Evolutionary conservation across 305 asterid species (phyloP).

Genomic region (Withania somnifera): DNA sequence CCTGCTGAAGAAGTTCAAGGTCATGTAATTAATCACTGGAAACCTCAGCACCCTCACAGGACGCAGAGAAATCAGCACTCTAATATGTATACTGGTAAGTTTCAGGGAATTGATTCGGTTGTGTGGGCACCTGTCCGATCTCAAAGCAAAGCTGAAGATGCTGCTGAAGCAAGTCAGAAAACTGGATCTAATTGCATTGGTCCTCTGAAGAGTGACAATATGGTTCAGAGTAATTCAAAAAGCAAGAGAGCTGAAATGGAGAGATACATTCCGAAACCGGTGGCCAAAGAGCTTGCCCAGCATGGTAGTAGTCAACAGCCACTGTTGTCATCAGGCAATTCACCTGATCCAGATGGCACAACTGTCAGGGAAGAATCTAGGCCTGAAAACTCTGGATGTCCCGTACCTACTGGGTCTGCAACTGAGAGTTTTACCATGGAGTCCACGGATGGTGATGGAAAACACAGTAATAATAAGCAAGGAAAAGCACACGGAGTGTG

Average conservation of each 20-base stretch:
- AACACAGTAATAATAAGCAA: conserved; percentile 35
- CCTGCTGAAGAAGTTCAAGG: conserved; percentile 42
- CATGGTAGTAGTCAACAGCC: conserved; percentile 42
- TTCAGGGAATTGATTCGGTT: conserved; percentile 48
- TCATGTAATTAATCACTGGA: conserved; percentile 44
- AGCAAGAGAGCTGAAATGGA: conserved; percentile 97
- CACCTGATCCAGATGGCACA: conserved; percentile 28
- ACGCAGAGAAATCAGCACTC: conserved; percentile 54
- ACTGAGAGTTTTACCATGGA: conserved; percentile 23
- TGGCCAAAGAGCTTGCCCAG: conserved; percentile 85
- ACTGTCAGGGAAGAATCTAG: conserved; percentile 24
- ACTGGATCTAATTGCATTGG: conserved; percentile 22
- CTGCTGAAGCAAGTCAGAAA: conserved; percentile 37
- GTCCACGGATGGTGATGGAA: conserved; percentile 30
- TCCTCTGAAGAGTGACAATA: conserved; percentile 31
- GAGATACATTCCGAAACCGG: conserved; percentile 91
- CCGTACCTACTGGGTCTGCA: conserved; percentile 23
- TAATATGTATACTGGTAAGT: conserved; percentile 48
- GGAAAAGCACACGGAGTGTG: conserved; percentile 48
- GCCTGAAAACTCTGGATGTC: conserved; percentile 19
- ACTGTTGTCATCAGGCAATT: conserved; percentile 19
- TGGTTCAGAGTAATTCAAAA: conserved; percentile 38
- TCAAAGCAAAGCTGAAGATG: conserved; percentile 49
- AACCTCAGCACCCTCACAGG: conserved; percentile 58
- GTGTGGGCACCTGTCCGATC: conserved; percentile 91